Percentiles rank a stretch among this genome's conserved stretches.
These are phyloP conservation scores for Sclerotinia spermophila DNA, from an alignment of 2,329 filamentous ascomycete genomes.

Conservation along the genomic window DNA sequence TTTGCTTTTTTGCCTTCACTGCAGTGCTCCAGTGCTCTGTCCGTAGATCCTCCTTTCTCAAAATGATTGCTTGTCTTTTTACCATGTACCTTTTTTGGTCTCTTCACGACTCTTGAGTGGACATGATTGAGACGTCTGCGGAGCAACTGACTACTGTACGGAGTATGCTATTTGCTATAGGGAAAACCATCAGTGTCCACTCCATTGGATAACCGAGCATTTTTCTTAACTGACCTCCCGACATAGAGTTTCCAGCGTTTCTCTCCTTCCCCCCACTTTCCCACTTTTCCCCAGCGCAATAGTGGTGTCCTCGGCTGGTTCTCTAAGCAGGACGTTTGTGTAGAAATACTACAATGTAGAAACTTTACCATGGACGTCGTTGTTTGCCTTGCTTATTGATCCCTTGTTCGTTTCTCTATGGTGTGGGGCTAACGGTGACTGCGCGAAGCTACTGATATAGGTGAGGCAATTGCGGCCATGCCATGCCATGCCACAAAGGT, in stretches of 20 bases:
- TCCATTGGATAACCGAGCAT: not conserved
- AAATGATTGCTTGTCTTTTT: not conserved
- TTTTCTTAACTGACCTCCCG: too few relatives aligned
- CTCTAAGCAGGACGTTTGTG: not conserved
- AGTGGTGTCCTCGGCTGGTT: not conserved
- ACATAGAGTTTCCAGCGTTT: conserved; percentile 1
- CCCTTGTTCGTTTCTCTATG: not conserved
- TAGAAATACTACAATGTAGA: not conserved
- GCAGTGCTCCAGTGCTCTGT: not conserved
- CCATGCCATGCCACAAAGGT: not conserved
- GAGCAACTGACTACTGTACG: not conserved
- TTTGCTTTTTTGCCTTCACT: not conserved
- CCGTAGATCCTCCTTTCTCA: not conserved
- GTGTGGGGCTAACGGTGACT: conserved; percentile 1
- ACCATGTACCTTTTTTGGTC: not conserved
- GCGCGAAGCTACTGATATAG: conserved; percentile 4
- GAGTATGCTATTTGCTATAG: too few relatives aligned
- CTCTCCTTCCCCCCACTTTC: not conserved
- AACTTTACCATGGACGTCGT: conserved; percentile 9
- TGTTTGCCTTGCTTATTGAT: conserved; percentile 16
- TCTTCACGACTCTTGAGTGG: not conserved
- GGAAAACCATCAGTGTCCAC: not conserved
- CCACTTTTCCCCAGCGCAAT: conserved; percentile 3
- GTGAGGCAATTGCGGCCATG: conserved; percentile 1
- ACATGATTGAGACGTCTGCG: not conserved